Base-by-base conservation (phyloP, 2,329 filamentous ascomycete genomes). In the Atkinsonella hypoxylon region DNA sequence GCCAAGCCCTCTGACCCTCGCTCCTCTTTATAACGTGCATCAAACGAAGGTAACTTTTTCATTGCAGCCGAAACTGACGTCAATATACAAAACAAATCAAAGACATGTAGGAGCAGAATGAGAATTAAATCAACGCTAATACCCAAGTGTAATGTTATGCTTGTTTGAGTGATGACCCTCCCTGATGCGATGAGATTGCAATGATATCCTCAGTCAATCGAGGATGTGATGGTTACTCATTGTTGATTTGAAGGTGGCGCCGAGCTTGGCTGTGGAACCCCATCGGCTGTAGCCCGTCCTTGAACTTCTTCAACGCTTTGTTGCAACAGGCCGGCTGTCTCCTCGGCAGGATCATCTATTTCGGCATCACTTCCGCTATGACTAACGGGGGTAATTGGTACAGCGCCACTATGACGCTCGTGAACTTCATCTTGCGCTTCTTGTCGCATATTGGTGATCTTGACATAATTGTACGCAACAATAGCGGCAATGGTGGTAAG, bases 401-500 rank as follows among this genome's bases (percentile, higher is more conserved):
- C 62, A 11, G 58, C 55, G 6, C 60, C 64, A 52, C 65, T 59
- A 51, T 70, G 70, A 31, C 62, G 67, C 9, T 63, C 63, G 48
- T 78, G 75, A 2, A 73, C 74, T 30, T 75, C 70, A 34, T 66
- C 62, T 59, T 74, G 74, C 1, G 89, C 88, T 12, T 95, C 87
- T 50, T 78, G 70, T 45, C 87, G 79, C 93, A 98, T 96, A 67
- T 87, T 88, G 46, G 74, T 76, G 55, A 97, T 88, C 67, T 98
- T 97, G 67, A 97, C 83, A 63, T 87, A 96, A 63, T 98, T 98
- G 69, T 98, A 98, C 13, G 83, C 81, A 5, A 74, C 82, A 56
- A 98, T 98, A 56, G 89, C 90, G 41, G 76, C 73, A 58, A 97
- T 87, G 0, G 93, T 98, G 47, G 95, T 82, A n/a, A 94, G 63